Conservation (phyloP, 306 rosid species). For the Senna siamea region DNA sequence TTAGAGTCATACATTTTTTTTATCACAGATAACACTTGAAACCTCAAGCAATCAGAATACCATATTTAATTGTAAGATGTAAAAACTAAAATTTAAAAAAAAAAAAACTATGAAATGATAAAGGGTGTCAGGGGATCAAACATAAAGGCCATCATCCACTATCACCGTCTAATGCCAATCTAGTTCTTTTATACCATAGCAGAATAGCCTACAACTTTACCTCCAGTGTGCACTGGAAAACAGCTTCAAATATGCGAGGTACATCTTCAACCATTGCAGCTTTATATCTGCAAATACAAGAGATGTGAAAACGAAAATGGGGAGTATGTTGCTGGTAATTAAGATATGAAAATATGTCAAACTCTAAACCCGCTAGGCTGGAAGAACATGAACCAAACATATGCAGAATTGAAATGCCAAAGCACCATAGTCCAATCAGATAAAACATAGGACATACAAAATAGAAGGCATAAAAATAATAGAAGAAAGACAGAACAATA, state of each 20-base stretch:
- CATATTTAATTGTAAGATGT: neutral
- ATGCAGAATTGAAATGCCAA: constrained; percentile 18
- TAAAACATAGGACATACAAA: neutral
- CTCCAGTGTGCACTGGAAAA: constrained; percentile 98
- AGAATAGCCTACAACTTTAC: constrained; percentile 47
- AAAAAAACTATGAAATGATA: neutral
- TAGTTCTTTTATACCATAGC: neutral
- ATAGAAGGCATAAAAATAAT: neutral
- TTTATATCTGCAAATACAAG: constrained; percentile 67
- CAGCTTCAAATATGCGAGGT: constrained; percentile 97
- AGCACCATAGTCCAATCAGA: constrained; percentile 21
- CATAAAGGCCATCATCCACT: neutral
- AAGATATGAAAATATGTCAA: neutral
- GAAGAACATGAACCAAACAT: neutral
- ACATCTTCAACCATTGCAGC: constrained; percentile 90
- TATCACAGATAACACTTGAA: too few species aligned
- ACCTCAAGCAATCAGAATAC: neutral
- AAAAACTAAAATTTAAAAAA: neutral
- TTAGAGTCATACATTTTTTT: too few species aligned
- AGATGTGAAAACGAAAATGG: neutral
- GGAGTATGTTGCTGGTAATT: neutral
- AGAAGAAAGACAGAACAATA: constrained; percentile 42
- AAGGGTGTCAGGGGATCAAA: neutral
- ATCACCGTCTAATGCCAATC: constrained; percentile 18
- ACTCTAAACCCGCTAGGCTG: neutral